Evolutionary conservation across 257 asterid species (phyloP).

Genomic region (Gentiana macrophylla): DNA sequence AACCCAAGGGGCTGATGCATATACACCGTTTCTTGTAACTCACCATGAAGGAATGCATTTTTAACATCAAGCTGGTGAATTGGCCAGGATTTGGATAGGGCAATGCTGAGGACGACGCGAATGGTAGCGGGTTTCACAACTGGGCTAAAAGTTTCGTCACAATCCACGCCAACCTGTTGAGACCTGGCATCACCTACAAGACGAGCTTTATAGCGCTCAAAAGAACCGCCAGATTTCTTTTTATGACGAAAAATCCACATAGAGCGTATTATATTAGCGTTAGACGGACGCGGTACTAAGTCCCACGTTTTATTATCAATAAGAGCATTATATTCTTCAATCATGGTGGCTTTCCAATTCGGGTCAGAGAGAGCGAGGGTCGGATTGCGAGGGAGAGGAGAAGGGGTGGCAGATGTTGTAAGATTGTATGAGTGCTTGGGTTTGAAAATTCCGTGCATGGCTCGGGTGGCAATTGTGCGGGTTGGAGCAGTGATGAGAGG

Average conservation of each 20-base stretch:
- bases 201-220: neutral
- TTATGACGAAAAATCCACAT: neutral
- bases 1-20: neutral
- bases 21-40: no score
- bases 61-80: neutral
- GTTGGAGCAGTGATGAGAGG: neutral
- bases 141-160: neutral
- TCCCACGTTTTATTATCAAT: neutral
- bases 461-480: neutral
- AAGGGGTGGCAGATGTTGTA: neutral
- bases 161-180: neutral
- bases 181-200: neutral
- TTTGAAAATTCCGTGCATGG: neutral
- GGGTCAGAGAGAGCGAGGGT: neutral
- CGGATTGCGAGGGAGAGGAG: neutral
- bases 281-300: neutral
- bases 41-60: neutral
- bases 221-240: neutral
- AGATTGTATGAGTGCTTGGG: neutral
- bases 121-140: slow-evolving; percentile 4
- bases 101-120: neutral
- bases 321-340: neutral
- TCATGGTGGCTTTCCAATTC: neutral
- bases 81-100: neutral
- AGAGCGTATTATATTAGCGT: neutral